Conservation (phyloP, 768 basidiomycete species). For the Rhizopogon vesiculosus region DNA sequence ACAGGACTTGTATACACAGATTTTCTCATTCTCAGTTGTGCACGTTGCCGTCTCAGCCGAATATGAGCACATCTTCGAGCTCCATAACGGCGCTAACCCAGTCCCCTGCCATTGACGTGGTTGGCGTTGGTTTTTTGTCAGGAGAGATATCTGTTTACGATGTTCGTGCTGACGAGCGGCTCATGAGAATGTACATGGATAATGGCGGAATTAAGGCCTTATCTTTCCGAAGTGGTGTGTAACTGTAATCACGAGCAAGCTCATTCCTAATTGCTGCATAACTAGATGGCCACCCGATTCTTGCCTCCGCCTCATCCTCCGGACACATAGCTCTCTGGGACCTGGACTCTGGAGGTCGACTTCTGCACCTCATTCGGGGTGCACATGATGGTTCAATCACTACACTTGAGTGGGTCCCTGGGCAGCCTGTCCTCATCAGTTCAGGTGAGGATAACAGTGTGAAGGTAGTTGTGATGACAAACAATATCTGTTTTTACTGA, state of each 20-base stretch:
- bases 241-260: neutral
- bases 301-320: conserved; percentile 81
- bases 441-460: conserved; percentile 94
- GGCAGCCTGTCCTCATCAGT: conserved; percentile 86
- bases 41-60: conserved; percentile 28
- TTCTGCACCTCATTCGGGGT: conserved; percentile 80
- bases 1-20: conserved; percentile 78
- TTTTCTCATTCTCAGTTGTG: conserved; percentile 58
- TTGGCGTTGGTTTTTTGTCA: conserved; percentile 87
- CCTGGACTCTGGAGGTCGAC: conserved; percentile 71
- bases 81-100: conserved; percentile 80
- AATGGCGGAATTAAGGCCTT: conserved; percentile 73
- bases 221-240: conserved; percentile 81
- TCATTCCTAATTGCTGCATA: neutral
- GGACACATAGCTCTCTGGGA: conserved; percentile 96
- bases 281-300: conserved; percentile 79
- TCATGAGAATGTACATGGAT: conserved; percentile 90
- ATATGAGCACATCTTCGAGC: conserved; percentile 22
- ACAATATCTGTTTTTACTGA: neutral
- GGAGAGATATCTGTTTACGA: conserved; percentile 90
- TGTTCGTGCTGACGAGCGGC: conserved; percentile 80
- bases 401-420: conserved; percentile 86
- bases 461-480: conserved; percentile 51
- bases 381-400: conserved; percentile 87
- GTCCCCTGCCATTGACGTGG: conserved; percentile 93